Percentiles rank a stretch among this genome's conserved stretches.
Conservation (phyloP, 1,284 basidiomycete genomes). For the Pyrrhoderma lamaoense region DNA sequence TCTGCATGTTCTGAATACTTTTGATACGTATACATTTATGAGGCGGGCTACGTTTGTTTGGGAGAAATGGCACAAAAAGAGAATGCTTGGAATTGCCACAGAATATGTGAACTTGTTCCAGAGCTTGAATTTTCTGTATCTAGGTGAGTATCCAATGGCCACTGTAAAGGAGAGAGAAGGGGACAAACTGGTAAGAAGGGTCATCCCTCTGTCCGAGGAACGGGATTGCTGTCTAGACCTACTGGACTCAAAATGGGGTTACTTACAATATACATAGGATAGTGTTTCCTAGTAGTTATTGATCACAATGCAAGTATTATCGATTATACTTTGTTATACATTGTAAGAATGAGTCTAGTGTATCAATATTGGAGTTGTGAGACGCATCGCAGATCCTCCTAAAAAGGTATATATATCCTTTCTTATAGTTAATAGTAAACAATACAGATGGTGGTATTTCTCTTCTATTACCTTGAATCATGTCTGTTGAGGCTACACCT, state of each 20-base stretch:
- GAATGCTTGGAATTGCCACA: background rate
- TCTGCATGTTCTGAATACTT: background rate
- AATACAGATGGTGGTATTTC: no score
- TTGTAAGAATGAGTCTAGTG: no score
- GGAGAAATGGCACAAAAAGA: constrained; percentile 4
- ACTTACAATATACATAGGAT: background rate
- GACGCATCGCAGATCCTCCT: background rate
- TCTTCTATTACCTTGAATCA: background rate
- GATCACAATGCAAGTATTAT: no score
- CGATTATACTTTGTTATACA: no score
- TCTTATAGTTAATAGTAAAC: no score
- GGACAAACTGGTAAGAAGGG: background rate
- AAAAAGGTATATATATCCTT: background rate
- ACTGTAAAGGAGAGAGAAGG: background rate
- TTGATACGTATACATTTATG: background rate
- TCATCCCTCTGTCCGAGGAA: background rate
- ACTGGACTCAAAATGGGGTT: constrained; percentile 1
- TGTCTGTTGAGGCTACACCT: constrained; percentile 22
- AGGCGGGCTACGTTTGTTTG: background rate
- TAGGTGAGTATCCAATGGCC: constrained; percentile 2
- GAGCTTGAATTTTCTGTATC: background rate
- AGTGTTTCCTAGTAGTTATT: no score
- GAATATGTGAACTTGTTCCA: constrained; percentile 2
- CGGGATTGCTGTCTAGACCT: background rate
- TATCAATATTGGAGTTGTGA: no score